Base-by-base conservation (phyloP, 306 rosid genomes). In the Trifolium fragiferum region DNA sequence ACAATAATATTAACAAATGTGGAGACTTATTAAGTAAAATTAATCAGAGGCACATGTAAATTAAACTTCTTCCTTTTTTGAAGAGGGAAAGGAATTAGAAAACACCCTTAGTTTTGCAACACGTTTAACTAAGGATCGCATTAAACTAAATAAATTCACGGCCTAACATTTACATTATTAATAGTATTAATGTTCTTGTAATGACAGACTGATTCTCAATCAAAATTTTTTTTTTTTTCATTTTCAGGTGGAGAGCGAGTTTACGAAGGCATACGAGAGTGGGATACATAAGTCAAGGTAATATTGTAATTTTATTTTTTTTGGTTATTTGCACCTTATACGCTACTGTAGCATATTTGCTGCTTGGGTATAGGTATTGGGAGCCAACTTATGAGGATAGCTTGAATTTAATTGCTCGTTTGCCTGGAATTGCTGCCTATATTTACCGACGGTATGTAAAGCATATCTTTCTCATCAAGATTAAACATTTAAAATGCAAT, bases 321-420 rank as follows among this genome's bases (percentile, higher is more conserved):
- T 30, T 30, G 6, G n/a, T 78, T 82, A 35, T 14, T 41, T 46
- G n/a, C 43, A n/a, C 60, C 71, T 35, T 82, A 18, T 73, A 35
- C 68, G 70, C 62, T 82, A 71, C 77, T 70, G 5, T 53, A 72
- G 72, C 85, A 5, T 53, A 41, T 69, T 43, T 70, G 10, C 76
- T 38, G 63, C 70, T 55, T 77, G 60, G 54, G 43, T 78, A 69
- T 58, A 95, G 98, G 96, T 95, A 90, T 59, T 95, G 99, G 99
- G 98, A 95, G 82, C 99, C 99, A 80, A 90, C 99, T 19, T 95
- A 90, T 70, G 96, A 95, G 88, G 99, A 95, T 80, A 85, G 86
- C 63, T 70, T 92, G 85, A 95, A 88, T 82, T 84, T 92, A 88
- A 90, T 95, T 87, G 98, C 99, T 68, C 96, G 86, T 73, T 70